phyloP scores from a whole-genome alignment of 2,329 filamentous ascomycete species.

The Aspergillus aculeatus region DNA sequence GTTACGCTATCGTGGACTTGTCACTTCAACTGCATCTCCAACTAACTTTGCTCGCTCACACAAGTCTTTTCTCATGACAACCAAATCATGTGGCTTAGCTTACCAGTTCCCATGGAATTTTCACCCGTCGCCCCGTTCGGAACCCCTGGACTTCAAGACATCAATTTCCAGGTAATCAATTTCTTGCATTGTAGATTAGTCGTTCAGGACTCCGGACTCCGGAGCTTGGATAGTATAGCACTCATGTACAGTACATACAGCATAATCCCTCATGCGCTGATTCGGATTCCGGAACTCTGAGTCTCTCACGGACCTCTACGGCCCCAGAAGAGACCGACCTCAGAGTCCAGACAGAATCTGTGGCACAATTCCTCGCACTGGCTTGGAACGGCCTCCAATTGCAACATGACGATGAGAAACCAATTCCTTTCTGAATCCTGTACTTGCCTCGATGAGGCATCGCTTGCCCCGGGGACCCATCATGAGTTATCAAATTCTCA shows the following conservation, averaged over 20 bases:
- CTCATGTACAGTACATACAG: neutral
- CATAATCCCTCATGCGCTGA: neutral
- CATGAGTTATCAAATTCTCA: neutral
- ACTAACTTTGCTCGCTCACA: too few relatives aligned
- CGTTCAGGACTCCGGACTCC: neutral
- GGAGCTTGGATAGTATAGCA: too few relatives aligned
- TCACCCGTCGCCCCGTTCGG: neutral
- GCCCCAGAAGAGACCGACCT: neutral
- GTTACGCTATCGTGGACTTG: neutral
- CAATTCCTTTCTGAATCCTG: neutral
- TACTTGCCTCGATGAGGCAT: slow-evolving; percentile 5
- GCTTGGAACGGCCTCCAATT: neutral
- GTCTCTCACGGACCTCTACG: neutral
- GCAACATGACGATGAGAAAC: neutral
- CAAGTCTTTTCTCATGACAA: too few relatives aligned
- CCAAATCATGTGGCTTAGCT: neutral
- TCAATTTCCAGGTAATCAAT: neutral
- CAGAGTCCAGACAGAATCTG: neutral
- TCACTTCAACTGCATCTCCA: neutral
- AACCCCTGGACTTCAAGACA: neutral
- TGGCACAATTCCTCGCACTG: neutral
- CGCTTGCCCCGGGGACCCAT: slow-evolving; percentile 1
- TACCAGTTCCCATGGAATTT: neutral
- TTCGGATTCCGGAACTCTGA: neutral
- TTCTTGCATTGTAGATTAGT: neutral